Base-by-base conservation (phyloP, 768 basidiomycete genomes). In the Artomyces pyxidatus region DNA sequence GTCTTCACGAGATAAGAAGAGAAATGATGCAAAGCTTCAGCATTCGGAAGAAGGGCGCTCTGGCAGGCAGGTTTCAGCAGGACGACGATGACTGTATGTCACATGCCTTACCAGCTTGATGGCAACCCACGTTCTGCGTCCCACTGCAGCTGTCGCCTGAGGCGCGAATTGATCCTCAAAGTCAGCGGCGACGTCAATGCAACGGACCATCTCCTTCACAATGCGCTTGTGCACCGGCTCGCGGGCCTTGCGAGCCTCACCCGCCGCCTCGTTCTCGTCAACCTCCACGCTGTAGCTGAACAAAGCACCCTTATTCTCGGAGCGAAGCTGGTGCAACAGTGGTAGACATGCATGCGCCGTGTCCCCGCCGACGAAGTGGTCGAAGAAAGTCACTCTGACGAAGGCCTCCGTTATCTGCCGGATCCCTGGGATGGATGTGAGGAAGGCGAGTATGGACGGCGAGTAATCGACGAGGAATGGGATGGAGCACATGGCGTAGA, bases 321-420 rank as follows among this genome's bases (percentile, higher is more conserved):
- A 63, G 16, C 91, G 77, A 22, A 94, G 71, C 11, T 65, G 59
- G 35, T 71, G 68, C 35, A 96, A 74, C 0, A 87, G 61, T 1
- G 88, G 82, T 4, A 87, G 55, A 6, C 83, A 77, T 16, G 75
- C 81, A 30, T 76, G 73, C 0, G 83, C 86, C 0, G 84, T 84
- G 51, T 94, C 91, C 3, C 88, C 92, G 0, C 92, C 91, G 1
- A 94, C 92, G 56, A 95, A 97, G 83, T 91, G 92, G 40, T 78
- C 74, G 59, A 92, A 95, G 70, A 96, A 95, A 0, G 92, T 94
- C 9, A 72, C 65, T 37, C 88, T 73, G 5, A 95, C 84, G 47
- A 88, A 61, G 1, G 69, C 70, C 59, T 90, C 81, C 1, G 84
- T 81, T 35, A 90, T 58, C 47, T 76, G 69, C 50, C 72, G 77